phyloP scores from a whole-genome alignment of 2,329 filamentous ascomycete species.

The Pseudophaeomoniella oleicola region DNA sequence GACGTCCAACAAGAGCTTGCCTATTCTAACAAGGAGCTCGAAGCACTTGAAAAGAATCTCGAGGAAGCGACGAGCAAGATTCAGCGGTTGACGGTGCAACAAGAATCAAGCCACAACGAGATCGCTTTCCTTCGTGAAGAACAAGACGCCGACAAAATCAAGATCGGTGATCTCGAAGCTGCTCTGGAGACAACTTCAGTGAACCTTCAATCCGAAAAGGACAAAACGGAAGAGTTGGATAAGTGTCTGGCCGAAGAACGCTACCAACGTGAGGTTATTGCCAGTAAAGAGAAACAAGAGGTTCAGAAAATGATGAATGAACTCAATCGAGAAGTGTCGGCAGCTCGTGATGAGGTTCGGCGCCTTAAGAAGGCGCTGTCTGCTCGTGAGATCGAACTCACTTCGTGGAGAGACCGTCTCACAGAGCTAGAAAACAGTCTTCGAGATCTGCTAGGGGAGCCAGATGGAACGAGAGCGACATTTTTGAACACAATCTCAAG shows the following conservation, averaged over 20 bases:
- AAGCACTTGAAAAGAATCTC: conserved; percentile 70
- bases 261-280: conserved; percentile 72
- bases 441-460: conserved; percentile 72
- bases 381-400: conserved; percentile 73
- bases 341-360: conserved; percentile 73
- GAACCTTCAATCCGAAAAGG: conserved; percentile 69
- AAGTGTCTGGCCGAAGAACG: conserved; percentile 66
- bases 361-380: conserved; percentile 70
- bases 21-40: conserved; percentile 75
- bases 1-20: conserved; percentile 69
- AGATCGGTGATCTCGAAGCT: conserved; percentile 85
- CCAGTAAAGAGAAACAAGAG: conserved; percentile 82
- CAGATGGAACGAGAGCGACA: conserved; percentile 72
- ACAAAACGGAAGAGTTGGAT: conserved; percentile 57
- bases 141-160: conserved; percentile 94
- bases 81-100: conserved; percentile 74
- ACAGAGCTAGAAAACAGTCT: conserved; percentile 83
- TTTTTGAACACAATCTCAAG: conserved; percentile 77
- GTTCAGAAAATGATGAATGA: conserved; percentile 88
- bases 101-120: conserved; percentile 83
- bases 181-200: conserved; percentile 67
- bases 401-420: conserved; percentile 79
- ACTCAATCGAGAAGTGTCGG: conserved; percentile 68
- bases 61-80: conserved; percentile 77
- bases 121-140: conserved; percentile 92